Base-by-base conservation (phyloP, 1,139 yeast genomes). In the Yamadazyma aaseri region DNA sequence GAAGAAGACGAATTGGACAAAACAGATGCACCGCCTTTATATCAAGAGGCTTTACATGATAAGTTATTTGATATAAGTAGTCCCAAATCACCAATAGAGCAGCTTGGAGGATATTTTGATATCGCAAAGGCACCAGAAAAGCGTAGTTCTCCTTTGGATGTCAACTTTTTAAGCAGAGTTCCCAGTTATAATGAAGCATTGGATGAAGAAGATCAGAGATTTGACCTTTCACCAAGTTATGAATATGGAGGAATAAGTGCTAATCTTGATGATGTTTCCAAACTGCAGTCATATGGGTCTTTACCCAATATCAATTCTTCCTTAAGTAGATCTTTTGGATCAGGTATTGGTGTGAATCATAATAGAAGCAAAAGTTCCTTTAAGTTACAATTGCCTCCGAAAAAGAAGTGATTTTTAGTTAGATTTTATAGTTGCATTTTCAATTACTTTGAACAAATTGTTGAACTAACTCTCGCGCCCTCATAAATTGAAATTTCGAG, bases 21-120 rank as follows among this genome's bases (percentile, higher is more conserved):
- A 21, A 60, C 54, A 2, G 46, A 45, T 3, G 73, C 73, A 3
- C 76, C 74, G 7, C 75, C 76, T 3, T 33, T 67, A 25, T 70
- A 70, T 42, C 65, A 64, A 31, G 52, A 60, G 32, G 68, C 67
- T 32, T 51, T 58, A 3, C 55, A 48, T 36, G 76, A 70, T 44
- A 53, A 57, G 35, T 41, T 63, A 5, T 69, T 51, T 41, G 74
- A 69, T 45, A 51, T 60, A 31, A 53, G 55, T 21, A 52, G 59
- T 16, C 61, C 69, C 2, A 64, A 59, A 35, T 55, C 68, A 6
- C 73, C 73, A 1, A 39, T 62, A 28, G 72, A 66, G 38, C 73
- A 65, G 44, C 55, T 65, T 16, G 50, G 67, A 18, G 42, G 46
- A 15, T 46, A 46, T 33, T 46, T 46, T 29, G 50, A 46, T 28